These are phyloP conservation scores for Psilocybe subaeruginosa DNA, from an alignment of 768 basidiomycete species.

Conservation along the genomic window DNA sequence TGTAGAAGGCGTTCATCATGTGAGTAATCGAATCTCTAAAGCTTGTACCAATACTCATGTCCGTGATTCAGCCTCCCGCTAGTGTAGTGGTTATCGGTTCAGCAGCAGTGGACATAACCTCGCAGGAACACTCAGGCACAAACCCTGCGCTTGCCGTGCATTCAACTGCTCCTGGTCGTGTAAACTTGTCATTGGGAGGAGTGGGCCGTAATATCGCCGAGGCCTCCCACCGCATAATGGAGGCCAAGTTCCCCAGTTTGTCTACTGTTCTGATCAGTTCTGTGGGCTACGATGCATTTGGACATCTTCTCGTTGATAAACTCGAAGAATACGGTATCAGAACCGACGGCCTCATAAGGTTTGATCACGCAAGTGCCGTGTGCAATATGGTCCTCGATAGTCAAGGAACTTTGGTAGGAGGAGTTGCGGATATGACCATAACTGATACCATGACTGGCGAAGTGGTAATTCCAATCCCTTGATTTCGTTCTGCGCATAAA, in stretches of 20 bases:
- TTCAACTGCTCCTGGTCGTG: conserved; percentile 81
- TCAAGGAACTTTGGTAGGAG: conserved; percentile 73
- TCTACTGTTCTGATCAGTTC: conserved; percentile 72
- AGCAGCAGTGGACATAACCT: conserved; percentile 88
- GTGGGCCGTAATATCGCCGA: conserved; percentile 97
- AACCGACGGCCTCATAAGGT: conserved; percentile 67
- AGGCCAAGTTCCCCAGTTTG: conserved; percentile 33
- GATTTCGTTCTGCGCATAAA: neutral
- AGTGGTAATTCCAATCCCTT: conserved; percentile 33
- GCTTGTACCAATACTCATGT: neutral
- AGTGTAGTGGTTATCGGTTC: conserved; percentile 79
- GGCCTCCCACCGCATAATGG: conserved; percentile 72
- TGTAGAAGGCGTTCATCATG: neutral
- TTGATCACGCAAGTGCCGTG: conserved; percentile 63
- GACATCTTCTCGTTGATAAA: conserved; percentile 62
- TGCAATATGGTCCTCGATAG: conserved; percentile 86
- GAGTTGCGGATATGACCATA: conserved; percentile 91
- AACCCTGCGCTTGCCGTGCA: conserved; percentile 41
- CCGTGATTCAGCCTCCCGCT: conserved; percentile 33
- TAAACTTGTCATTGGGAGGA: conserved; percentile 79
- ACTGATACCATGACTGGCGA: conserved; percentile 50
- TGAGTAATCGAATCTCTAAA: neutral
- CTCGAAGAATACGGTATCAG: conserved; percentile 72
- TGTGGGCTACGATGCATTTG: conserved; percentile 79
- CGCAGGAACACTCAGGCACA: conserved; percentile 41